Evolutionary conservation across 306 rosid genomes (phyloP).

Genomic region (Vigna mungo): DNA sequence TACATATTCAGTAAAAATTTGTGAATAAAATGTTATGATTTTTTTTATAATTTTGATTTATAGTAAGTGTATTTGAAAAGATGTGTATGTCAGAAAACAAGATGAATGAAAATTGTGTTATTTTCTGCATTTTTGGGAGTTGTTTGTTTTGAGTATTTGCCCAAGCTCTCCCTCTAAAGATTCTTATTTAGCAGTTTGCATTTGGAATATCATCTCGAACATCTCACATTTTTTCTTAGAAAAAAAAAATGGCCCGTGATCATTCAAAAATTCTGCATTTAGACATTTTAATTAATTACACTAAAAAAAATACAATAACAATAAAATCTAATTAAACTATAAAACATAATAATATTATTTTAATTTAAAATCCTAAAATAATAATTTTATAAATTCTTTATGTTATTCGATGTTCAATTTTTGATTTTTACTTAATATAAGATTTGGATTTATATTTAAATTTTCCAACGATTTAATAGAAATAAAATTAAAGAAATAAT

Average conservation of each 20-base stretch:
- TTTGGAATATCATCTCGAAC: not conserved
- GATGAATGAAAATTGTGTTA: not conserved
- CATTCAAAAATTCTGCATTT: not conserved
- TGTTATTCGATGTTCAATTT: no score
- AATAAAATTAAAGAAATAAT: no score
- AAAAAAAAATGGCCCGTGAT: not conserved
- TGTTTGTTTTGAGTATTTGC: not conserved
- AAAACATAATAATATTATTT: no score
- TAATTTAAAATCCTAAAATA: no score
- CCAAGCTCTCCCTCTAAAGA: not conserved
- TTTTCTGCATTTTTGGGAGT: not conserved
- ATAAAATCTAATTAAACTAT: no score
- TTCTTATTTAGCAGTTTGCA: conserved; percentile 19
- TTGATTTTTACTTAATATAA: no score
- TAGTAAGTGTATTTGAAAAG: no score
- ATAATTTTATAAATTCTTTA: no score
- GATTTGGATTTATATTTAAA: no score
- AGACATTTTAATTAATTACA: not conserved
- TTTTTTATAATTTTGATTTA: not conserved
- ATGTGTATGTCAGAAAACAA: not conserved
- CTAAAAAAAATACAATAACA: no score
- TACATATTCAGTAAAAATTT: not conserved
- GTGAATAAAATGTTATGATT: not conserved
- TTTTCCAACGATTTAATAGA: no score
- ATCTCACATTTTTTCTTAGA: not conserved